A percentile compares a stretch with the other conserved stretches of the same genome.
These are phyloP conservation scores for Aechmea fasciata DNA, from an alignment of 176 grass and related monocot species.

Conservation along the genomic window DNA sequence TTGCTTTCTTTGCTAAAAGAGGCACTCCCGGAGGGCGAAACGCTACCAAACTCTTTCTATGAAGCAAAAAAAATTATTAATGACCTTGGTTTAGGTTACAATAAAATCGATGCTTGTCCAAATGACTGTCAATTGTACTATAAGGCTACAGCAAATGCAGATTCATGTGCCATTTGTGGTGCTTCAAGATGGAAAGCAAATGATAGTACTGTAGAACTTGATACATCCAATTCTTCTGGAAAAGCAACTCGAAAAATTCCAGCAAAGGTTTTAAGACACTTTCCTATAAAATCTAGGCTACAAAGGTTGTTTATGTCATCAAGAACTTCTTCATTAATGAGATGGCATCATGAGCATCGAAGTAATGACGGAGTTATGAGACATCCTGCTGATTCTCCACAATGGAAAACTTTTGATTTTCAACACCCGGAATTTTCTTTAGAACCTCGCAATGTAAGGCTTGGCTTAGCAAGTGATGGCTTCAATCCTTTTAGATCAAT, in stretches of 20 bases:
- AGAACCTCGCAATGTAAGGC: not conserved
- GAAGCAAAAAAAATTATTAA: constrained; percentile 23
- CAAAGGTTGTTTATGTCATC: constrained; percentile 16
- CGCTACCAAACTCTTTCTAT: constrained; percentile 14
- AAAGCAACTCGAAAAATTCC: not conserved
- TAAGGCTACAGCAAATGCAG: constrained; percentile 3
- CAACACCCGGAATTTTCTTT: not conserved
- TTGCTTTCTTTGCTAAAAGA: not conserved
- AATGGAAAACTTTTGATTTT: not conserved
- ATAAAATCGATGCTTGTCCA: constrained; percentile 28
- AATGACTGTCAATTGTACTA: constrained; percentile 18
- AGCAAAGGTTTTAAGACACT: constrained; percentile 18
- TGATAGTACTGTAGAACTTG: not conserved
- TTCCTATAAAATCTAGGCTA: constrained; percentile 21
- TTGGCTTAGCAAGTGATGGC: not conserved
- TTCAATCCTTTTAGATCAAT: constrained; percentile 1
- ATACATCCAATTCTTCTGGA: not conserved
- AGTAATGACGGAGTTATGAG: not conserved
- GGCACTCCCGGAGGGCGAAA: not conserved
- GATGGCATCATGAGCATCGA: constrained; percentile 15
- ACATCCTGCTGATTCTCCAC: not conserved
- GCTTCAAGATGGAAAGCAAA: not conserved
- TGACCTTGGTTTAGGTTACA: constrained; percentile 9
- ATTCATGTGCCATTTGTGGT: not conserved
- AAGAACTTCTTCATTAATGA: not conserved